Base-by-base conservation (phyloP, 129 eudicot genomes). In the Ambrosia artemisiifolia region DNA sequence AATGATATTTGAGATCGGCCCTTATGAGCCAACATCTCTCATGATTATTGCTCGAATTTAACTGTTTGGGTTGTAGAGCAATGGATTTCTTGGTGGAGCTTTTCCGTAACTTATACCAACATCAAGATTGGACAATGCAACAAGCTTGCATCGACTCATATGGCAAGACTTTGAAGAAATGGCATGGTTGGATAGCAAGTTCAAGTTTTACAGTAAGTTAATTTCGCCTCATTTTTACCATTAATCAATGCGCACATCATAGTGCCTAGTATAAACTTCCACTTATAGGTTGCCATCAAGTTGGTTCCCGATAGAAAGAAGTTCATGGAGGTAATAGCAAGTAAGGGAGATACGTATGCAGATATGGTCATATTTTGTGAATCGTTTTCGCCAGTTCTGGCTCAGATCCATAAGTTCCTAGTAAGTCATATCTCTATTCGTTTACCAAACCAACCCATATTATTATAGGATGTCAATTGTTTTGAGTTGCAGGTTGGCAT, bases 181-280 rank as follows among this genome's bases (percentile, higher is more conserved):
- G 90, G 91, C 98, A 92, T 78, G 98, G 98, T 10, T 92, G 98
- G 98, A 86, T 92, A 32, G 98, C 96, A 69, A 87, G 95, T 81
- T 89, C 96, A 69, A 92, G 90, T 80, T 92, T 92, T 74, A 78
- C 89, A 76, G 96, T 89, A 79, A 64, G 70, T 33, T 40, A 40
- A 40, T 7, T 34, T 54, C 68, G 33, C 43, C 44, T 63, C 11
- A 1, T 53, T 70, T 51, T 63, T n/a, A 24, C 24, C 67, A 42
- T 40, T 40, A 10, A 40, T 56, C 50, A 19, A n/a, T 50, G 42
- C 10, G 28, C 36, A 7, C 13, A 16, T 49, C 60, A 9, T 63
- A 63, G 20, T 46, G 14, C 33, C 6, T 4, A 65, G 28, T 46
- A n/a, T n/a, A 33, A 34, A 65, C 30, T 56, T 7, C 24, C 5